Base-by-base conservation (phyloP, 1,284 basidiomycete genomes). In the Trametes sp. region DNA sequence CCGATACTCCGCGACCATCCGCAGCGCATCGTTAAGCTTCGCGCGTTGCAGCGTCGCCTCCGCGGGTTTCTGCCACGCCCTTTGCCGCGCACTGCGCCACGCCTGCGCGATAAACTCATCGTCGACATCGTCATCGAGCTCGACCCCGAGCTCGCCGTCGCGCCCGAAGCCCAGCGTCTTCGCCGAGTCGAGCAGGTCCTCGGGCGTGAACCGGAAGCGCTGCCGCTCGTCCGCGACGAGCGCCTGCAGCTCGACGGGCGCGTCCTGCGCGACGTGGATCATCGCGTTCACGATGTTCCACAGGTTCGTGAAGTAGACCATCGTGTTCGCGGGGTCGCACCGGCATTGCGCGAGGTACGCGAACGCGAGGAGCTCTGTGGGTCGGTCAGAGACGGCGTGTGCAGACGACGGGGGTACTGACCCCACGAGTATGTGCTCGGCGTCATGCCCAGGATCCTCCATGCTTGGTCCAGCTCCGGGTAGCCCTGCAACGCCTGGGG, bases 261-360 rank as follows among this genome's bases (percentile, higher is more conserved):
- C 64, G 75, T 80, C 69, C 75, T 83, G 77, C 23, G 79, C 80
- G 57, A 79, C 75, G 45, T 80, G 77, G 49, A 82, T 74, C 68
- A 90, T 78, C 21, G 78, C 72, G 54, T 79, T 76, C 19, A 85
- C 80, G 56, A 92, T 79, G 31, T 75, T 75, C 46, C 78, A 79
- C 51, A 93, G 76, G 54, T 82, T 79, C 3, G 84, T 82, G 74
- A 90, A 92, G 72, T 92, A 89, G 16, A 77, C 71, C 5, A 84
- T 68, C 0, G 90, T 93, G 44, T 80, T 74, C 3, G 72, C 76
- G 28, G 91, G 90, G 69, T 92, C 86, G 73, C 92, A 94, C 61
- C 91, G 88, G 70, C 87, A 89, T 74, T 93, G 90, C 0, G 89
- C 87, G 57, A 88, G 77, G 70, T 93, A 94, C 0, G 86, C 90